Evolutionary conservation across 2,329 filamentous ascomycete genomes (phyloP).

Genomic region (Cladophialophora yegresii): DNA sequence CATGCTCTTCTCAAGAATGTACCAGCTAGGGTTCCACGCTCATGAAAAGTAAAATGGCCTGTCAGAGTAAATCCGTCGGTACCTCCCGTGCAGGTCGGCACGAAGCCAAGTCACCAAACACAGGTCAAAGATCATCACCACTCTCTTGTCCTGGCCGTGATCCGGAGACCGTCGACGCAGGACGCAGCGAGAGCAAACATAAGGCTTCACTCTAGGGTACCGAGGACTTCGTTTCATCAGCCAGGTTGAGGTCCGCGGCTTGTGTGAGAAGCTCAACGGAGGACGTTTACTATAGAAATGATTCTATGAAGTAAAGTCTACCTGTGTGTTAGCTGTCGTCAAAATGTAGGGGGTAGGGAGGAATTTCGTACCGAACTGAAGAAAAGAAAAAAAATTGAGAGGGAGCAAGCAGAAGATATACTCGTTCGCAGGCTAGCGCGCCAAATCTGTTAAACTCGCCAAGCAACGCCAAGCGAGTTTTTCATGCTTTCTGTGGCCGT

Average conservation of each 20-base stretch:
- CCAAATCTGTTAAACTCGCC: background rate
- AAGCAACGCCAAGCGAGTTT: background rate
- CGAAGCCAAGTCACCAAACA: constrained; percentile 37
- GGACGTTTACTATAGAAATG: constrained; percentile 98
- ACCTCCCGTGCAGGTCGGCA: constrained; percentile 37
- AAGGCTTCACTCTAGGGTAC: constrained; percentile 79
- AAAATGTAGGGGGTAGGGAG: background rate
- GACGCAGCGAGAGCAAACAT: constrained; percentile 55
- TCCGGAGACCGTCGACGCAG: constrained; percentile 19
- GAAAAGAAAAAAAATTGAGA: background rate
- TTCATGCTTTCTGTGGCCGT: background rate
- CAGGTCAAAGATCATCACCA: constrained; percentile 92
- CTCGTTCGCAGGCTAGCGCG: background rate
- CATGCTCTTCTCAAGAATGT: constrained; percentile 36
- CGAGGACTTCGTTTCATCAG: constrained; percentile 89
- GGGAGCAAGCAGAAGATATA: background rate
- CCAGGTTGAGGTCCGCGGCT: constrained; percentile 95
- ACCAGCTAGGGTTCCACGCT: constrained; percentile 33
- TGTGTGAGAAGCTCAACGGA: constrained; percentile 86
- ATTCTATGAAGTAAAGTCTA: constrained; percentile 65
- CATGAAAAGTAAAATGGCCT: constrained; percentile 37
- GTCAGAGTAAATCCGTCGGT: constrained; percentile 39
- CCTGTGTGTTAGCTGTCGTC: background rate
- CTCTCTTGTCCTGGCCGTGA: constrained; percentile 60
- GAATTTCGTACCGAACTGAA: background rate